Base-by-base conservation (phyloP, 768 basidiomycete genomes). In the Mrakia blollopis region DNA sequence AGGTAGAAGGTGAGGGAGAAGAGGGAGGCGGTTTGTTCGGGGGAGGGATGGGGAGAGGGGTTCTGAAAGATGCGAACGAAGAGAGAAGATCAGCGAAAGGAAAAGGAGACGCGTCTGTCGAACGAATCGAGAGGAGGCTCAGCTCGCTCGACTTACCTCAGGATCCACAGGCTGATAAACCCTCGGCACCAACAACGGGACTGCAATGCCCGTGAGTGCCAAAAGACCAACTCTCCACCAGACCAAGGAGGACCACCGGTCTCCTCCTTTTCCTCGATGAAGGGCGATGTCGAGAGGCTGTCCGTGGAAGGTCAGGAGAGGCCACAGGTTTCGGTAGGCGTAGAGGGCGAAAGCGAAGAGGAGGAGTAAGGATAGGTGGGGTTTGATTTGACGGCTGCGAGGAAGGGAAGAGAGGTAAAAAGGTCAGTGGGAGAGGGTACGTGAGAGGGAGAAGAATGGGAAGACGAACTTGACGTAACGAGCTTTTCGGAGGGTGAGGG, bases 261-360 rank as follows among this genome's bases (percentile, higher is more conserved):
- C 54, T 14, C 68, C 41, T 30, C 52, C 52, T 57, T 76, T 76
- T n/a, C 41, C 52, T 57, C 41, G 68, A 30, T 76, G 75, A 3
- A 76, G 57, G 28, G 52, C 37, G 39, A 76, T 76, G 60, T 76
- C 75, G 54, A 70, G 57, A n/a, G 75, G 57, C 7, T 28, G 35
- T 5, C 28, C n/a, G 41, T 41, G 50, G 16, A 41, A 30, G 70
- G 47, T n/a, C 4, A 30, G 23, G 28, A 71, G 67, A 41, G 75
- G 75, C 30, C 30, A 54, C 41, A 76, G 37, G 75, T 76, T 76
- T 8, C 75, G 67, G 39, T 35, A 76, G 32, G 75, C 67, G 28
- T 54, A 61, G n/a, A 76, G 54, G 39, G 23, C 14, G 68, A 76
- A 62, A 16, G 68, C 75, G 28, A 30, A 39, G 16, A 71, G 57